Evolutionary conservation across 2,329 filamentous ascomycete genomes (phyloP), one percentile per base, ranked within the genome.

Genomic region (Aspergillus floridensis): DNA sequence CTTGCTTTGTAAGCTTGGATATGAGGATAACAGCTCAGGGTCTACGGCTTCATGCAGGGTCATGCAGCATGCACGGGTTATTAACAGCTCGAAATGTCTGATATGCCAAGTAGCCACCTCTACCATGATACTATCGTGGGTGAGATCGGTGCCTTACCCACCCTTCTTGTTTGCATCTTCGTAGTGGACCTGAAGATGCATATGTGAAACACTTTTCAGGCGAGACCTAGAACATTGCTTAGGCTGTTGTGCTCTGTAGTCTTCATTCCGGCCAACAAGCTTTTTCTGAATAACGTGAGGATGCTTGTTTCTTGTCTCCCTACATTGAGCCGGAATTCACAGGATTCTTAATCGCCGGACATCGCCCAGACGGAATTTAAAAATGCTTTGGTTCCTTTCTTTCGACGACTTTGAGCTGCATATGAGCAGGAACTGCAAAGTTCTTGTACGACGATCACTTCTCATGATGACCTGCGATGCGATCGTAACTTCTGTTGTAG

Each of bases 161-260:
- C 19, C 44, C 44, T 35, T 55, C 22, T 48, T 26, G 57, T 52
- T 41, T 51, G 46, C 52, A 56, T 53, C 41, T 26, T 35, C 10
- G 12, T 4, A 35, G 32, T 21, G 46, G 53, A 24, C 24, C 16
- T 26, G 19, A 14, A 31, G 29, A 24, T 44, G 53, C 53, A 52
- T 55, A 55, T 38, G 35, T 59, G 60, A 62, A 62, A 62, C 60
- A 60, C 48, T 26, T 41, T 50, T 35, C 35, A 21, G 41, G 21
- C 46, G 51, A 41, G 29, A 24, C 12, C 35, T 59, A 26, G n/a
- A 19, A 41, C 51, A 22, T 59, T 21, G 26, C 26, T 29, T 24
- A 48, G 21, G 41, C n/a, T 21, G 8, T 29, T 29, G 26, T 29
- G 26, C 26, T 29, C 26, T 29, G 41, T 21, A 24, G 38, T 35